Base-by-base conservation (phyloP, 345 rosid species). In the Microcos paniculata region DNA sequence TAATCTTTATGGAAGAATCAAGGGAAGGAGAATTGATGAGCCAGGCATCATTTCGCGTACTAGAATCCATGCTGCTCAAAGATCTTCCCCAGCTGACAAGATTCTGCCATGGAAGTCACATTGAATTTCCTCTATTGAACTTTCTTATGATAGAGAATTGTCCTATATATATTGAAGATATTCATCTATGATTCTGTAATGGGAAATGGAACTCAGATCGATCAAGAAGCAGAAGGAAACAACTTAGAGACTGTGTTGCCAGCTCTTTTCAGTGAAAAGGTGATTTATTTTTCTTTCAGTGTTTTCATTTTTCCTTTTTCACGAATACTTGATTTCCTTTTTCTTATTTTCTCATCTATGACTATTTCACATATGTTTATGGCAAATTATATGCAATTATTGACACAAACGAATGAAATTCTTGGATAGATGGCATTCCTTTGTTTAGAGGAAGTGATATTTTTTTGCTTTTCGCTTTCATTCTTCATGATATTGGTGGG, bases 21-120 rank as follows among this genome's bases (percentile, higher is more conserved):
- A 4, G 43, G 3, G n/a, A 19, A 63, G 68, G 31, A 63, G 67
- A 62, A 19, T 8, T 19, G 68, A 35, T 38, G 65, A 12, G 4
- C 1, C 12, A 40, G 14, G 35, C 21, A 14, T 19, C 40, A 12
- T 72, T 72, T 24, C 76, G 42, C 7, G 26, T 2, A 11, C 55
- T 72, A 12, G 38, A 40, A 6, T 14, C 18, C 26, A 4, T 72
- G 35, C 9, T 4, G 8, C 35, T 72, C 31, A 56, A 56, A 38
- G 52, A 40, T 26, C 75, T 71, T 71, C 46, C 43, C 9, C 55
- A 53, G 23, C 75, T 71, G 30, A 40, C 49, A 0, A 71, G 64
- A 23, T 71, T 71, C 30, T 71, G 75, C 15, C 43, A 19, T 35
- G 75, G 75, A 56, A 57, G 14, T 21, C 38, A 16, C 19, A 28